These are phyloP conservation scores for Apiotrichum brassicae DNA, from an alignment of 1,284 basidiomycete genomes.

Conservation along the genomic window DNA sequence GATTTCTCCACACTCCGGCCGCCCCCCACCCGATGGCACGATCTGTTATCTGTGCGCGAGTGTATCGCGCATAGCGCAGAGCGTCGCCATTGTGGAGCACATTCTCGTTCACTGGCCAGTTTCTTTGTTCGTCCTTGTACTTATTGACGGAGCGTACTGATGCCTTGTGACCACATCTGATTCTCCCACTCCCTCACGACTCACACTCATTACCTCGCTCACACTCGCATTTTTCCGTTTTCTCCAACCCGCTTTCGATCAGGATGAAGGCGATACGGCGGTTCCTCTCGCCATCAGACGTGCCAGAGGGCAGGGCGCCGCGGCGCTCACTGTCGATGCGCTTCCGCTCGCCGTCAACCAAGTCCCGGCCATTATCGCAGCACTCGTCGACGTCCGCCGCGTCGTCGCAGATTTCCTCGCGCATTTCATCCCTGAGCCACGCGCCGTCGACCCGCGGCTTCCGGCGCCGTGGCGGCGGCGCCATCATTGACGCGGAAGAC, in stretches of 20 bases:
- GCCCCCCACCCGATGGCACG: no score
- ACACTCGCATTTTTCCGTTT: no score
- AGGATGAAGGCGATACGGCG: conserved; percentile 4
- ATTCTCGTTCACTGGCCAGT: no score
- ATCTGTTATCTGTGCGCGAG: no score
- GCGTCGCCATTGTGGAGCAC: no score
- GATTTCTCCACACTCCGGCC: no score
- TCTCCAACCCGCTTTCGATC: background rate
- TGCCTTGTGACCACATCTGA: no score
- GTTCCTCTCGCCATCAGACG: conserved; percentile 4
- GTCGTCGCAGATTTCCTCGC: background rate
- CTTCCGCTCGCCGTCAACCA: background rate
- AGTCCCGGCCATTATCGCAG: background rate
- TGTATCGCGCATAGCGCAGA: no score
- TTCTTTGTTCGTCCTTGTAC: no score
- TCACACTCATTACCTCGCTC: no score
- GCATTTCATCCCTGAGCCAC: background rate
- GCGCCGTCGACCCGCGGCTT: background rate
- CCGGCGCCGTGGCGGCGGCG: background rate
- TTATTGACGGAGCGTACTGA: no score
- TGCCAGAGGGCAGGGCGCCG: background rate
- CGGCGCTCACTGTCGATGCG: conserved; percentile 1
- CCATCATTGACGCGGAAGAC: background rate
- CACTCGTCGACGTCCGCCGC: background rate
- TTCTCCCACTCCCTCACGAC: no score